Evolutionary conservation across 2,329 filamentous ascomycete species (phyloP).

Genomic region (Paraconiothyrium brasiliense): DNA sequence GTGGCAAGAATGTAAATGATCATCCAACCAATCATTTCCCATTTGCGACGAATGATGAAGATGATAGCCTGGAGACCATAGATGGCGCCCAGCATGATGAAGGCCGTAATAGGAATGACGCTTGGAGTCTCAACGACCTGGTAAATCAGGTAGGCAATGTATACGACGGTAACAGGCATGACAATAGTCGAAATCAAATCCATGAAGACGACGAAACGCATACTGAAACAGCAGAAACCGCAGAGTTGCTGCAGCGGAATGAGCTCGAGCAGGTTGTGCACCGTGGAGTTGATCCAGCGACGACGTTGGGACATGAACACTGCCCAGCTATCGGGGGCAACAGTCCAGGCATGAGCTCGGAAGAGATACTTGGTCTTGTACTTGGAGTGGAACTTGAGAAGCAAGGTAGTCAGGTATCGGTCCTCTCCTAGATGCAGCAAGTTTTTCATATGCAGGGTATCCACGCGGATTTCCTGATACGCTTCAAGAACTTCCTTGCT

Average conservation of each 20-base stretch:
- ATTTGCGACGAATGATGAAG: conserved; percentile 95
- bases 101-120: conserved; percentile 82
- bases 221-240: conserved; percentile 99
- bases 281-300: conserved; percentile 99
- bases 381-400: conserved; percentile 89
- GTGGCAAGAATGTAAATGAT: conserved; percentile 91
- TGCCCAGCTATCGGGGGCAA: conserved; percentile 91
- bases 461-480: conserved; percentile 93
- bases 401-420: conserved; percentile 93
- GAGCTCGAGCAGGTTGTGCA: conserved; percentile 96
- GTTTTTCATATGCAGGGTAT: conserved; percentile 99
- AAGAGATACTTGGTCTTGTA: conserved; percentile 99
- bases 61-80: conserved; percentile 97
- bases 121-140: conserved; percentile 69
- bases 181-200: conserved; percentile 92
- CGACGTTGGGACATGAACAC: conserved; percentile 98
- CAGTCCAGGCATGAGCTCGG: conserved; percentile 92
- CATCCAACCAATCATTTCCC: conserved; percentile 99
- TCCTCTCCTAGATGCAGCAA: conserved; percentile 95
- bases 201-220: conserved; percentile 97
- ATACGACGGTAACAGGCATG: conserved; percentile 89
- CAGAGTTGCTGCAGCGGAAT: conserved; percentile 93
- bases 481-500: conserved; percentile 88
- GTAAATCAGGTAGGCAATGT: conserved; percentile 89
- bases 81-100: conserved; percentile 91